Evolutionary conservation across 1,139 yeast genomes (phyloP).

Genomic region (Yarrowia galli): DNA sequence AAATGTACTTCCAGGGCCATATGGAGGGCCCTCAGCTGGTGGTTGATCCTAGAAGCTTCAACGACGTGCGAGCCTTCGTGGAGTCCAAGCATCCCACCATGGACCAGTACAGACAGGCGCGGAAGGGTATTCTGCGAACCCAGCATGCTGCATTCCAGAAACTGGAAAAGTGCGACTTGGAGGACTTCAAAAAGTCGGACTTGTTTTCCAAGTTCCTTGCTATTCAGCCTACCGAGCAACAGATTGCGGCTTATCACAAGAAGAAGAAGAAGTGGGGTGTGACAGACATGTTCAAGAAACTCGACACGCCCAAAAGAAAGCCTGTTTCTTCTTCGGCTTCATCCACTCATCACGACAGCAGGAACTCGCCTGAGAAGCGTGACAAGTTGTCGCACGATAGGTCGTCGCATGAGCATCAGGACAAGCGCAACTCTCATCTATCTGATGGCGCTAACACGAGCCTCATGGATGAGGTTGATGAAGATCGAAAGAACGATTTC

Average conservation of each 20-base stretch:
- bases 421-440: slow-evolving; percentile 7
- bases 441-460: slow-evolving; percentile 11
- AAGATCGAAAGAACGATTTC: slow-evolving; percentile 1
- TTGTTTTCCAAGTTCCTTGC: slow-evolving; percentile 58
- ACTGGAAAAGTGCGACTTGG: slow-evolving; percentile 61
- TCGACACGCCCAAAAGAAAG: slow-evolving; percentile 13
- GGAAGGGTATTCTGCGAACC: slow-evolving; percentile 62
- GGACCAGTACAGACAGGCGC: slow-evolving; percentile 52
- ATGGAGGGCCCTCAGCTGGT: slow-evolving; percentile 43
- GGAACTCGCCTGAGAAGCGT: slow-evolving; percentile 7
- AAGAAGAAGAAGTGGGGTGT: slow-evolving; percentile 29
- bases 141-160: slow-evolving; percentile 61
- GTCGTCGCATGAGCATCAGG: neutral
- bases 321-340: slow-evolving; percentile 6
- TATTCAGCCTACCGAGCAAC: slow-evolving; percentile 29
- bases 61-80: slow-evolving; percentile 47
- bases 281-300: slow-evolving; percentile 27
- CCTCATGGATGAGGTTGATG: slow-evolving; percentile 8
- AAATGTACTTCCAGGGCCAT: slow-evolving; percentile 52
- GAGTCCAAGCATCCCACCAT: slow-evolving; percentile 41
- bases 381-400: neutral
- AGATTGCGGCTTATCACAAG: slow-evolving; percentile 25
- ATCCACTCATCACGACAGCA: slow-evolving; percentile 2
- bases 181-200: slow-evolving; percentile 64
- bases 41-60: slow-evolving; percentile 43